These are phyloP conservation scores for Heritiera littoralis DNA, from an alignment of 345 rosid genomes.

Conservation along the genomic window DNA sequence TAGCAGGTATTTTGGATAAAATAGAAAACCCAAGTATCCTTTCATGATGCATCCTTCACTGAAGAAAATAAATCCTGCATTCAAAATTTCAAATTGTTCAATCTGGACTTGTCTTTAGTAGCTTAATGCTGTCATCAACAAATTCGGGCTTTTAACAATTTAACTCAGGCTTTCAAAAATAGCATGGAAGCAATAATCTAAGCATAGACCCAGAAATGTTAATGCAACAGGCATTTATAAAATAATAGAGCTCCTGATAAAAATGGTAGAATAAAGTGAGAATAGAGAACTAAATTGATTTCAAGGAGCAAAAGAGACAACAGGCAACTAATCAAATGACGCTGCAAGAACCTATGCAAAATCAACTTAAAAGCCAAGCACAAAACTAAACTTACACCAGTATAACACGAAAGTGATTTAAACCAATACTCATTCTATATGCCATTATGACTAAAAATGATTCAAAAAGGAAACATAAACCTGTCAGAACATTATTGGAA, in stretches of 20 bases:
- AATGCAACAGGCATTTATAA: neutral
- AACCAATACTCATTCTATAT: constrained; percentile 2
- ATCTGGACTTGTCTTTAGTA: neutral
- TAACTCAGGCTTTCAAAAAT: neutral
- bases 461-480: neutral
- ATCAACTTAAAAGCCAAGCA: neutral
- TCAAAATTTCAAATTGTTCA: neutral
- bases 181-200: neutral
- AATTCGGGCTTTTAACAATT: neutral
- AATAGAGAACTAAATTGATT: neutral
- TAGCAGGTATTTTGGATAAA: neutral
- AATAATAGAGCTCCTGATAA: neutral
- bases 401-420: neutral
- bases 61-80: neutral
- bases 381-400: neutral
- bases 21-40: neutral
- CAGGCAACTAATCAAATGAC: neutral
- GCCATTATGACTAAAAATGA: neutral
- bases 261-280: neutral
- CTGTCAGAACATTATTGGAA: neutral
- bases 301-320: neutral
- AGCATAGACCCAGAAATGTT: neutral
- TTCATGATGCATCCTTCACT: neutral
- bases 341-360: neutral
- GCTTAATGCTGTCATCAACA: neutral